Evolutionary conservation across 306 rosid species (phyloP).

Genomic region (Dalbergia cochinchinensis): DNA sequence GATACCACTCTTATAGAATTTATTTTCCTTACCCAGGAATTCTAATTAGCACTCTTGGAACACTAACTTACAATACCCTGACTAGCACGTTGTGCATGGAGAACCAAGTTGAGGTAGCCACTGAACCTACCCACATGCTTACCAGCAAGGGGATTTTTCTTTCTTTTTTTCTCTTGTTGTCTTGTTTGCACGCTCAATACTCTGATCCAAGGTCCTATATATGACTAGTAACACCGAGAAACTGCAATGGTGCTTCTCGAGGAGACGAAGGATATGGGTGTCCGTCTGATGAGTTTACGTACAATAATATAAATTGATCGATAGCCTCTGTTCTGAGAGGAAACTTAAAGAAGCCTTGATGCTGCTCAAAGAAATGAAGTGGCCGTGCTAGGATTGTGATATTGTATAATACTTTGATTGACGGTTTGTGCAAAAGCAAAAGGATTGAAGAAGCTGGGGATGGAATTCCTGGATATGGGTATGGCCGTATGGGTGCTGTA

Average conservation of each 20-base stretch:
- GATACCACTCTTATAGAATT: no score
- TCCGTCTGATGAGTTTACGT: constrained; percentile 82
- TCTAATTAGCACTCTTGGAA: constrained; percentile 13
- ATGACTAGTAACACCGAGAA: constrained; percentile 57
- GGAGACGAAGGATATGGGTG: constrained; percentile 88
- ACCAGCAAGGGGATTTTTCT: constrained; percentile 69
- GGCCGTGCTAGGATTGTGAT: constrained; percentile 83
- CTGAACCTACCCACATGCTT: constrained; percentile 68
- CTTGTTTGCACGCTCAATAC: constrained; percentile 74
- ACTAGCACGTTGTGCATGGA: constrained; percentile 77
- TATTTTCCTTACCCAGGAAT: no score
- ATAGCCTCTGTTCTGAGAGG: constrained; percentile 67
- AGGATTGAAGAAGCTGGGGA: constrained; percentile 86
- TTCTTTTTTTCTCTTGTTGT: constrained; percentile 58
- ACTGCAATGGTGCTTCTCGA: constrained; percentile 76
- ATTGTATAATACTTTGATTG: constrained; percentile 79
- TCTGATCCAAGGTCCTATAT: constrained; percentile 81
- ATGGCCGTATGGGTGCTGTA: constrained; percentile 47
- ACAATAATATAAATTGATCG: constrained; percentile 76
- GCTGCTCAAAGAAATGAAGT: constrained; percentile 84
- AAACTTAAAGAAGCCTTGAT: constrained; percentile 64
- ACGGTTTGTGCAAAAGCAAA: constrained; percentile 84
- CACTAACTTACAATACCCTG: constrained; percentile 76
- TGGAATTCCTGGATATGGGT: constrained; percentile 82
- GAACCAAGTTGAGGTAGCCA: constrained; percentile 82